These are phyloP conservation scores for Trapa bicornis DNA, from an alignment of 345 rosid genomes.

Conservation along the genomic window DNA sequence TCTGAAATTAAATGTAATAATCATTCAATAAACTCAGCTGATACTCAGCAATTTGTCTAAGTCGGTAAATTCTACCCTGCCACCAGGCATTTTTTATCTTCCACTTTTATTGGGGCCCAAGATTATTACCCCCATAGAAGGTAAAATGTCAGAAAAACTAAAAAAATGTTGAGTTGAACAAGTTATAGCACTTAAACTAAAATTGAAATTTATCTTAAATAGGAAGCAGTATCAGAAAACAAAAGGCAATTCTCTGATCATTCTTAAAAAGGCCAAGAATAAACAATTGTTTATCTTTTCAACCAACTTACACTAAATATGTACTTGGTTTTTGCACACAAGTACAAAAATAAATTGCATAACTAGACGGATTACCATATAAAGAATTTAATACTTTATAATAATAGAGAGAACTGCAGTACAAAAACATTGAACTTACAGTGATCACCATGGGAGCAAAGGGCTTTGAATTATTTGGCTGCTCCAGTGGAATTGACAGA, in stretches of 20 bases:
- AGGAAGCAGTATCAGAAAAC: neutral
- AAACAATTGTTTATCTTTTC: neutral
- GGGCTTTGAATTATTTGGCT: constrained; percentile 46
- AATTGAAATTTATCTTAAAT: neutral
- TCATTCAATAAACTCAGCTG: neutral
- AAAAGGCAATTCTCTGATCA: neutral
- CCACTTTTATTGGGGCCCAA: neutral
- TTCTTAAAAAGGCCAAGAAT: neutral
- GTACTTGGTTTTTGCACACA: neutral
- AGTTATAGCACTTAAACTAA: neutral
- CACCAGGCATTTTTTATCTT: neutral
- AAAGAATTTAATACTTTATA: neutral
- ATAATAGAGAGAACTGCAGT: neutral
- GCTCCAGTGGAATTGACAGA: constrained; percentile 61
- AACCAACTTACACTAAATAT: neutral
- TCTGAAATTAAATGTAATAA: neutral
- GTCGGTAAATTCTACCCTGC: neutral
- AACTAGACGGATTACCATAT: neutral
- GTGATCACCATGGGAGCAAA: constrained; percentile 81
- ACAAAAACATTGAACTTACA: constrained; percentile 32
- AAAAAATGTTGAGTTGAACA: neutral
- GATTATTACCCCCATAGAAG: neutral
- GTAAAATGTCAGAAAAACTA: neutral
- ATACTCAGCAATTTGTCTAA: neutral
- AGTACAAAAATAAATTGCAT: neutral